Percentiles rank a stretch among this genome's conserved stretches.
phyloP scores from a whole-genome alignment of 78 protist species.

The Chrysochromulina parva region DNA sequence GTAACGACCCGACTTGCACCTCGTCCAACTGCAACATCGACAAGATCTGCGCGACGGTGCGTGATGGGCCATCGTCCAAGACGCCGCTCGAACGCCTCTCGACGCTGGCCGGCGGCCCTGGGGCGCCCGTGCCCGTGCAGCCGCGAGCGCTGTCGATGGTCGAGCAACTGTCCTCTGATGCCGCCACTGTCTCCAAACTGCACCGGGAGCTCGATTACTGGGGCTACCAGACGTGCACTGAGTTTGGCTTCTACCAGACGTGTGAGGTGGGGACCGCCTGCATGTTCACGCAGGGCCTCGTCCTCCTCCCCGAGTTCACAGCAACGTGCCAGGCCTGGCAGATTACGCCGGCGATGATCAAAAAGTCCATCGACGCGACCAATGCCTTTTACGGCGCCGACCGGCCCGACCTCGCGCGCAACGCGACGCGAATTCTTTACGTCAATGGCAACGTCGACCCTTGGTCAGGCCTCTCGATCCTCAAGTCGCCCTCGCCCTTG shows the following conservation, averaged over 20 bases:
- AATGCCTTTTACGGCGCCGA: slow-evolving; percentile 67
- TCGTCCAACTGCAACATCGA: slow-evolving; percentile 34
- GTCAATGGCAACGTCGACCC: slow-evolving; percentile 68
- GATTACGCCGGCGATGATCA: neutral
- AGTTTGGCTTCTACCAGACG: slow-evolving; percentile 74
- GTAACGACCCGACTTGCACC: slow-evolving; percentile 59
- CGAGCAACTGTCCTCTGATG: too few species aligned
- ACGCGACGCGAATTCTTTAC: slow-evolving; percentile 43
- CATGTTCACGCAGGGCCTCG: slow-evolving; percentile 35
- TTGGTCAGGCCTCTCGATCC: slow-evolving; percentile 47
- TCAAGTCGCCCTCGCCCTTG: neutral
- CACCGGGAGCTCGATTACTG: slow-evolving; percentile 30
- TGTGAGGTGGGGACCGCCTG: slow-evolving; percentile 45
- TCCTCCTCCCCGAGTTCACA: neutral
- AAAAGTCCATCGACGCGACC: slow-evolving; percentile 43
- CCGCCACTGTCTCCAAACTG: too few species aligned
- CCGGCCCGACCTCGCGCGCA: slow-evolving; percentile 39
- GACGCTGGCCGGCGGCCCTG: neutral
- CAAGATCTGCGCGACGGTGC: slow-evolving; percentile 20
- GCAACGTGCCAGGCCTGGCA: neutral
- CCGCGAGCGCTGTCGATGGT: too few species aligned
- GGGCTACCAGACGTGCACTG: slow-evolving; percentile 67
- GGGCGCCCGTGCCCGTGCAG: too few species aligned
- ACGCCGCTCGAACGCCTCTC: neutral
- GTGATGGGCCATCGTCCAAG: neutral